Evolutionary conservation across 2,329 filamentous ascomycete genomes (phyloP).

Genomic region (Penicillium vulpinum): DNA sequence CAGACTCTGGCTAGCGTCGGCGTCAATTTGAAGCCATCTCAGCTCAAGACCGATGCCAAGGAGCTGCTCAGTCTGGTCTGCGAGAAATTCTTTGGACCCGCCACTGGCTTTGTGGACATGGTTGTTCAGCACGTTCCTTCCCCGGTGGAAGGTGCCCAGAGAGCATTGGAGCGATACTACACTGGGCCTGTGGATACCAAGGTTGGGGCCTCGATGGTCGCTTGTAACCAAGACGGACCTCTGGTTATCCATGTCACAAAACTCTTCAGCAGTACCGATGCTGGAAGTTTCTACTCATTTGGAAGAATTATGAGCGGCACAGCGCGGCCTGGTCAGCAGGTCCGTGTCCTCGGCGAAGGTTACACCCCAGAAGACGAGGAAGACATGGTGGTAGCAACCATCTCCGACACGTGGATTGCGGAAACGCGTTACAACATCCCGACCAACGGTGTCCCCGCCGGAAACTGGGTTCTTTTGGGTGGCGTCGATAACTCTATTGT

Average conservation of each 20-base stretch:
- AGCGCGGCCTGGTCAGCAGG: constrained; percentile 74
- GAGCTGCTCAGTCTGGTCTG: constrained; percentile 86
- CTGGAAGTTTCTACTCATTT: constrained; percentile 86
- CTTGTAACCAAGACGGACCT: constrained; percentile 85
- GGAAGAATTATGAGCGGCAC: constrained; percentile 92
- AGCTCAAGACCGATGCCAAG: constrained; percentile 87
- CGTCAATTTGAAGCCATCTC: constrained; percentile 85
- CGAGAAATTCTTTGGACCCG: constrained; percentile 90
- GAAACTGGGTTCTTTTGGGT: constrained; percentile 87
- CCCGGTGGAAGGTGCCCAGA: constrained; percentile 73
- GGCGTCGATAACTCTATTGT: constrained; percentile 98
- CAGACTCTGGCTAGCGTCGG: constrained; percentile 75
- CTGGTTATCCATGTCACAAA: constrained; percentile 92
- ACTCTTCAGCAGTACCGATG: constrained; percentile 84
- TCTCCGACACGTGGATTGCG: constrained; percentile 83
- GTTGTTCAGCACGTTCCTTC: constrained; percentile 85
- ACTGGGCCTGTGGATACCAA: constrained; percentile 85
- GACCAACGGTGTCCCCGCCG: constrained; percentile 87
- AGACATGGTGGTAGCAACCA: constrained; percentile 86
- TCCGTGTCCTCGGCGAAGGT: constrained; percentile 89
- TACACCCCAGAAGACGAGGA: constrained; percentile 98
- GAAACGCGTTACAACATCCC: constrained; percentile 92
- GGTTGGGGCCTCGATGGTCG: constrained; percentile 74
- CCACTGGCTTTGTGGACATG: constrained; percentile 94
- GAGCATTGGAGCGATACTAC: constrained; percentile 81